Base-by-base conservation (phyloP, 495 filamentous ascomycete genomes). In the Aspergillus indologenus region DNA sequence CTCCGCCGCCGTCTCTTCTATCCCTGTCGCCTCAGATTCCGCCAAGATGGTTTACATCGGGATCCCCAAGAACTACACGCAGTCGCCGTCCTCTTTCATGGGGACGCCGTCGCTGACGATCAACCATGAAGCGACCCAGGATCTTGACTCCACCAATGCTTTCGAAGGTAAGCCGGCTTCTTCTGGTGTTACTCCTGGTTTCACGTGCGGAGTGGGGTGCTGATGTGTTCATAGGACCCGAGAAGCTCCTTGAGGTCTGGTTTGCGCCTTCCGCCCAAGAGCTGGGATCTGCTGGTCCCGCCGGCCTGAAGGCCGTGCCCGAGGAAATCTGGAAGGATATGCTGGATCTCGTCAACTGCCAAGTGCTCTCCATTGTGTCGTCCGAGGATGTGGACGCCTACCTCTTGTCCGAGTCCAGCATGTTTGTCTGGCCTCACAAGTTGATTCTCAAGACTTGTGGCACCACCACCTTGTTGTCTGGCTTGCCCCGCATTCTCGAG, bases 351-450 rank as follows among this genome's bases (percentile, higher is more conserved):
- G 95, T 99, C 76, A 93, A 96, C 68, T 99, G 95, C 85, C 95
- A 98, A 72, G 92, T 99, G 47, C 85, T 99, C 42, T 99, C 95
- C 12, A 85, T 96, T 61, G 83, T 99, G 52, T 86, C 92, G 65
- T 96, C 92, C n/a, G 91, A 96, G 61, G 85, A 95, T 73, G 87
- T 97, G 57, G 95, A 99, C 71, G 95, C 95, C 62, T 99, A 99
- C 66, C 84, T 99, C 31, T 84, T 99, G 53, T 98, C 94, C 53
- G 95, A 99, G 75, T 98, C 95, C 19, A 98, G 94, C 86, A 79
- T 99, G 93, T 99, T 99, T 72, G 92, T 99, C 63, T 99, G 96
- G 73, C 92, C 92, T 21, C 94, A 99, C 84, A 99, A 99, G 79
- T 79, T 99, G 50, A 96, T 99, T 63, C 81, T 99, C 47, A 99